Base-by-base conservation (phyloP, 2,329 filamentous ascomycete species). In the Fusarium bactridioides region DNA sequence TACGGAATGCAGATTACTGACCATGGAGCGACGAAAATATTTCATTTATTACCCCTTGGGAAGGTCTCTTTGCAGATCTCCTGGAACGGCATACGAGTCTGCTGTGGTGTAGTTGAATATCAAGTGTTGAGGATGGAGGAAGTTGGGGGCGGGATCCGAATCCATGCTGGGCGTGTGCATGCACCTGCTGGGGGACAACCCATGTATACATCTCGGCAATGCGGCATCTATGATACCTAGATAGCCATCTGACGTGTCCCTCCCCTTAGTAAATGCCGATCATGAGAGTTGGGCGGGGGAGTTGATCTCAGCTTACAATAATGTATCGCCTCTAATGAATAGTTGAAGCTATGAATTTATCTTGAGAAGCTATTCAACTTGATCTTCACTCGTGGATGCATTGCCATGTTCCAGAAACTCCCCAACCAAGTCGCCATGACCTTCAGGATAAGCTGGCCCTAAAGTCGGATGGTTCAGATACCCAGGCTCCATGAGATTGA, bases 231-330 rank as follows among this genome's bases (percentile, higher is more conserved):
- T 11, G 31, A 5, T 11, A 25, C 23, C 23, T 25, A 11, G 6
- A 15, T 3, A 25, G 5, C 2, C 18, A 21, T 35, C 31, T 53
- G 48, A 35, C 10, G 10, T 37, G 6, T 11, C 3, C 23, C 18
- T 35, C 4, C 4, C 0, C 0, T 9, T 23, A 16, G 16, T 25
- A 11, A 25, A 2, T 25, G 9, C 48, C 18, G 23, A 37, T 12
- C 31, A 25, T 4, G 4, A 11, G 12, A 0, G 0, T 53, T 27
- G 13, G n/a, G 6, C 18, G 12, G 6, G 6, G 12, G 31, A 35
- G 48, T 53, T 37, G 23, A 35, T 53, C 48, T 51, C 23, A 25
- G 23, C 23, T 25, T 25, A 25, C 23, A 25, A 25, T 25, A 25
- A 25, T 25, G 23, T 25, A 25, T 25, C 23, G 23, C 23, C 23